Evolutionary conservation across 345 rosid species (phyloP), one percentile per base, ranked within the genome.

Genomic region (Aquilaria malaccensis): DNA sequence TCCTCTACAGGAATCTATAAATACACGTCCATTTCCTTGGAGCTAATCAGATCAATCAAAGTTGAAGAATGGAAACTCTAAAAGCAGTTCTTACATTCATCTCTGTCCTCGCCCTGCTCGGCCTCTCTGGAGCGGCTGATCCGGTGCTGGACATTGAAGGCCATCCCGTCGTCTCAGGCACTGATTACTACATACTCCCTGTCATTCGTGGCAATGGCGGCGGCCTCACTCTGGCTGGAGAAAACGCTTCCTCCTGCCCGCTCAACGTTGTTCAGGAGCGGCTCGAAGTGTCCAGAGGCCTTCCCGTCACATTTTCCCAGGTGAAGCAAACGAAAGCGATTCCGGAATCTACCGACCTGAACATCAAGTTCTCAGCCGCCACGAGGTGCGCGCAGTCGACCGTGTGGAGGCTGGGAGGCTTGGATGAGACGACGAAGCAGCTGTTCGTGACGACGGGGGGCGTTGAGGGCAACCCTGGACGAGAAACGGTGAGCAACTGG

Each of bases 391-490:
- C 37, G 32, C 80, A 81, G 63, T 79, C 91, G 33, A 77, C 83
- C 1, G 66, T 72, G 47, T 85, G 89, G 87, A 71, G 64, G 71
- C 67, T 88, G 2, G 79, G 62, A 33, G 30, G 11, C 46, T 53
- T 55, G 30, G 87, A 88, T 22, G 77, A 76, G 59, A n/a, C 37
- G 13, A 48, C 67, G 15, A 61, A 62, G n/a, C 82, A 80, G 52
- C 70, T 59, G 71, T 74, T 77, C 57, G 60, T 82, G 73, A 74
- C 74, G 2, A 72, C 75, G n/a, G 81, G 83, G 10, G 93, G 96
- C 30, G 79, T 69, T 7, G 74, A 49, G 61, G 91, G 93, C 45
- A 82, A 81, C 54, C 87, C 96, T 0, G 87, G 93, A 13, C 67
- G 6, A 11, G 41, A 41, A 45, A 84, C 89, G 3, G 22, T 64